Conservation (phyloP, 2,329 filamentous ascomycete species). For the Colletotrichum euphorbiae region DNA sequence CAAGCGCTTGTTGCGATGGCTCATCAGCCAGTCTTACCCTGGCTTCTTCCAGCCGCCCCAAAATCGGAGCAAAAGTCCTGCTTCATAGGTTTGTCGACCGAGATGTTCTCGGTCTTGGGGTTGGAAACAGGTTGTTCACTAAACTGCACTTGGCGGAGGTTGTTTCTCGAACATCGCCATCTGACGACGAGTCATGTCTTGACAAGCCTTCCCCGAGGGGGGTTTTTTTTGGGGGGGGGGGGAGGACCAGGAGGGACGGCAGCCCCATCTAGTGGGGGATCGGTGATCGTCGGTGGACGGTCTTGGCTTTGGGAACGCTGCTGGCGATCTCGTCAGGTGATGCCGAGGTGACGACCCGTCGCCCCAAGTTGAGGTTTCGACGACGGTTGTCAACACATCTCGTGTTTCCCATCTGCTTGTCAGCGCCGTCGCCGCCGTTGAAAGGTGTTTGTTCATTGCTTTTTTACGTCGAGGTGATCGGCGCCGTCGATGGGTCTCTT, state of each 20-base stretch:
- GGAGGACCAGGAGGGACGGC: background rate
- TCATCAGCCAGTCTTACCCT: too few species aligned
- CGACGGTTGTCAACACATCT: background rate
- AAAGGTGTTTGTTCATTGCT: too few species aligned
- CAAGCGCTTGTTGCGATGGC: too few species aligned
- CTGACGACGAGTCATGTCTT: conserved; percentile 7
- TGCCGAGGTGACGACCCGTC: too few species aligned
- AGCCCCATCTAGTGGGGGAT: conserved; percentile 10
- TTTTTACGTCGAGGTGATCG: too few species aligned
- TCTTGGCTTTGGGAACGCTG: background rate
- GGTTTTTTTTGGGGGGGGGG: too few species aligned
- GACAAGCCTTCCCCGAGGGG: background rate
- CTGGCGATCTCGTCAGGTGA: conserved; percentile 3
- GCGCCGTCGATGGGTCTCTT: background rate
- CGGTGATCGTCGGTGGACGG: conserved; percentile 6
- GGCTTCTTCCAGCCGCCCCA: too few species aligned
- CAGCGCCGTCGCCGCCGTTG: background rate
- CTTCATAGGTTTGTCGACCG: background rate
- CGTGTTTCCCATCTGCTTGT: background rate
- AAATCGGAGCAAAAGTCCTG: background rate
- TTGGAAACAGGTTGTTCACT: background rate
- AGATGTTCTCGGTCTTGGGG: background rate
- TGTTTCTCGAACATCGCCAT: background rate
- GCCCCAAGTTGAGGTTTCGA: too few species aligned
- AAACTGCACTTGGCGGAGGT: conserved; percentile 1